Base-by-base conservation (phyloP, 2,329 filamentous ascomycete genomes). In the Clarireedia monteithiana region DNA sequence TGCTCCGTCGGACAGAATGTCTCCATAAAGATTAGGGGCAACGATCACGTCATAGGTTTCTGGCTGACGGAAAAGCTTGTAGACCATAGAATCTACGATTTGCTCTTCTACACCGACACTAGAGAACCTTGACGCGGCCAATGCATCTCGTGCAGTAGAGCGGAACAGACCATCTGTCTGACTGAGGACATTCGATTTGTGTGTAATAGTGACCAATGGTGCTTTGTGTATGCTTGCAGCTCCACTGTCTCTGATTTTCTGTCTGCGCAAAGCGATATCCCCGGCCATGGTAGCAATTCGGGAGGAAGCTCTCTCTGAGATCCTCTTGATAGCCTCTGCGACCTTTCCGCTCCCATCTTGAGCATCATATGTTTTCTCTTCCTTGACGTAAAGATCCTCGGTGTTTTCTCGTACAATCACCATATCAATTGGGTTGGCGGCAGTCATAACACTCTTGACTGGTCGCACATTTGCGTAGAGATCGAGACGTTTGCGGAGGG, bases 341-440 rank as follows among this genome's bases (percentile, higher is more conserved):
- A 97, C 88, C 76, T 90, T 91, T 72, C 86, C 85, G 54, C 77
- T 73, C 55, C 77, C 79, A 58, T 89, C 81, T 38, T 85, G 77
- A 34, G 81, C 83, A 53, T 89, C 82, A 70, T 83, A 86, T 23
- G 91, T 96, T 72, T 79, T 86, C 77, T 99, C 94, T 72, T 97
- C 88, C 52, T 97, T 97, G 66, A 99, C 92, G 59, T 73, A 73
- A 42, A 99, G 81, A 72, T 99, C 94, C 77, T 99, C 94, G 34
- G 94, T 99, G 78, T 99, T 99, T 75, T 99, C 94, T 63, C 94
- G 89, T 55, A 97, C 94, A 67, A 97, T 99, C 68, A 99, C 94
- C 72, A 99, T 86, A 75, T 99, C 94, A 57, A 68, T 67, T 61
- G 88, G 86, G 67, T 78, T 80, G 47, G 73, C 64, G 54, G 82